Evolutionary conservation across 106 monocot species (phyloP), one percentile per base, ranked within the genome.

Genomic region (Allium sativum): DNA sequence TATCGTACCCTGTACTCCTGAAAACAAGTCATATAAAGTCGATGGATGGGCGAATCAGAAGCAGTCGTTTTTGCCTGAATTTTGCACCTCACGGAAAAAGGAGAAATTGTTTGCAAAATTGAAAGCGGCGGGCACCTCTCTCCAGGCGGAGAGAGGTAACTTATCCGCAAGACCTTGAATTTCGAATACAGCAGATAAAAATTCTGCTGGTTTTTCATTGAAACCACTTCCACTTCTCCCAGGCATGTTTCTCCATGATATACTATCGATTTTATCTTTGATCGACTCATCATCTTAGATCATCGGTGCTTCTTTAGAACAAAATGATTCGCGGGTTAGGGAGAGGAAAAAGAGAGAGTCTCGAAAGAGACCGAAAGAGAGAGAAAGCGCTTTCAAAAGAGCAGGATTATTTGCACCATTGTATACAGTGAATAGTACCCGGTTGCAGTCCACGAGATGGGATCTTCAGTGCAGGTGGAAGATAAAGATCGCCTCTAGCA

Each of bases 101-200:
- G 84, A 40, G 88, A 72, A 73, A 88, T 78, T 41, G 84, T 76
- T 48, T 84, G 84, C 20, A 88, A 68, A 60, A 88, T 53, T 18
- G 84, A 66, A 56, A 88, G 84, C 16, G 88, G 84, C 22, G 72
- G 80, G 72, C 84, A 84, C 41, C 88, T 51, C 64, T 84, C 81
- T 68, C 88, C 81, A 12, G 66, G 65, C 6, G 77, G 78, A 19
- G 88, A 81, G 18, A 88, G 78, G 62, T 76, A 73, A 58, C 53
- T 74, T 66, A 88, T 84, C 55, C 81, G 80, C 10, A 60, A 43
- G 17, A 60, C 40, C 60, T 44, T 60, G 44, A 43, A 43, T 15
- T 11, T 12, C 11, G 48, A 11, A 7, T 12, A 50, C 48, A 71
- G 57, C 60, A 65, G 45, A 31, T 5, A 12, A 10, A 17, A 11